Base-by-base conservation (phyloP, 2,329 filamentous ascomycete species). In the Cercospora sojina region DNA sequence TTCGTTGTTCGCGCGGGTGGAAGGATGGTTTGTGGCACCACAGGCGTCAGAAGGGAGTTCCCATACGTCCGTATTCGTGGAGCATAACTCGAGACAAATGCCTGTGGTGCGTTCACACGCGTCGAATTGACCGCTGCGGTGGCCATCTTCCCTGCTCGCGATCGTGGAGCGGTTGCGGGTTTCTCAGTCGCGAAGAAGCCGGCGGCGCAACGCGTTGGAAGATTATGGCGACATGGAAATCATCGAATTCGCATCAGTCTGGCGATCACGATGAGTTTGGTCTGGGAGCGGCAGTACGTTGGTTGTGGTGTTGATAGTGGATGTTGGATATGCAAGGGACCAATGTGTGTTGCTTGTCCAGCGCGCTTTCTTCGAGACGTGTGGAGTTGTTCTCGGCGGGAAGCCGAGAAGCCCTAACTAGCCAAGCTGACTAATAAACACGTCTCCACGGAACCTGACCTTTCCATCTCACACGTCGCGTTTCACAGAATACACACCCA, bases 41-140 rank as follows among this genome's bases (percentile, higher is more conserved):
- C 88, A 38, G 94, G 93, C 25, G 91, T 92, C 68, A 97, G 87
- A 64, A 98, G 88, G 41, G 94, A 92, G 82, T 98, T 98, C 78
- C 90, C 91, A 82, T 96, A 97, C 70, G 89, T 87, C 77, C 94
- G 91, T 76, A 98, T 82, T 76, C 94, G 91, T 70, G 94, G 92
- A 80, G 94, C 92, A 81, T 96, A 97, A 77, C 90, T 93, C 64
- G 92, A 94, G 73, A 95, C 88, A 77, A 96, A 95, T 51, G 93
- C 91, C 82, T 97, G 92, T 57, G 93, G 92, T 71, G 86, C 85
- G 75, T 85, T 82, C 77, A 83, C 61, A 38, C 77, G 73, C 35
- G 69, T 74, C 18, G 68, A 66, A 51, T 77, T 77, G 62, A 75
- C 72, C 18, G 72, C 72, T 10, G 57, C 62, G 16, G 65, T 62